These are phyloP conservation scores for Macrocybe gigantea DNA, from an alignment of 768 basidiomycete species.

Conservation along the genomic window DNA sequence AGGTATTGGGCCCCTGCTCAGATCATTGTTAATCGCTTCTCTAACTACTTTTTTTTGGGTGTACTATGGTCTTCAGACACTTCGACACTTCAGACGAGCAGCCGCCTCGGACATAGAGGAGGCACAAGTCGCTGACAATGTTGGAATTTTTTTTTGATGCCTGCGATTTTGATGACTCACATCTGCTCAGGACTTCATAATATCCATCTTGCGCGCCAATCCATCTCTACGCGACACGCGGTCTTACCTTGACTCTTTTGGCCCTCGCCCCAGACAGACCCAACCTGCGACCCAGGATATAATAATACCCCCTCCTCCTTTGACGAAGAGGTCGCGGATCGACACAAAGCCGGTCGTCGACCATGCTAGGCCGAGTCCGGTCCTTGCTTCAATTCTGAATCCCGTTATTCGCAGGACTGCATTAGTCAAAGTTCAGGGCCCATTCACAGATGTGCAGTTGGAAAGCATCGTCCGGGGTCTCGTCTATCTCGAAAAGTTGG, in stretches of 20 bases:
- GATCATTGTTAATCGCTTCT: conserved; percentile 21
- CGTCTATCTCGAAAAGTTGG: conserved; percentile 93
- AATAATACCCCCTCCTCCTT: conserved; percentile 21
- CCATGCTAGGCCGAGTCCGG: conserved; percentile 40
- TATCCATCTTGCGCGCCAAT: conserved; percentile 89
- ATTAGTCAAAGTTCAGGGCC: conserved; percentile 94
- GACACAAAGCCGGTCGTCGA: conserved; percentile 30
- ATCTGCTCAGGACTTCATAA: conserved; percentile 78
- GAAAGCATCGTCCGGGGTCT: conserved; percentile 92
- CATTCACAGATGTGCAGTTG: conserved; percentile 88
- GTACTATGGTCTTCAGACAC: conserved; percentile 29
- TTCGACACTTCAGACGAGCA: conserved; percentile 30
- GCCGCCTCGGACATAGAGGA: conserved; percentile 29
- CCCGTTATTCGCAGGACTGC: conserved; percentile 84
- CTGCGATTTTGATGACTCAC: conserved; percentile 8
- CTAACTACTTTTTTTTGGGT: background rate
- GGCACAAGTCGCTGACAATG: conserved; percentile 43
- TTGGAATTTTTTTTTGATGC: conserved; percentile 16
- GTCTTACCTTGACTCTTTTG: conserved; percentile 89
- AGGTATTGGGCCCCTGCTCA: too few species aligned
- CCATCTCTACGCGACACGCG: conserved; percentile 89
- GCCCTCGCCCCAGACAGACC: conserved; percentile 46
- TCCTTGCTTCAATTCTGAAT: conserved; percentile 74
- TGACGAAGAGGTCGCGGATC: conserved; percentile 17
- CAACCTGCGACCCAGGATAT: conserved; percentile 16